Base-by-base conservation (phyloP, 495 filamentous ascomycete species). In the Xylona heveae region DNA sequence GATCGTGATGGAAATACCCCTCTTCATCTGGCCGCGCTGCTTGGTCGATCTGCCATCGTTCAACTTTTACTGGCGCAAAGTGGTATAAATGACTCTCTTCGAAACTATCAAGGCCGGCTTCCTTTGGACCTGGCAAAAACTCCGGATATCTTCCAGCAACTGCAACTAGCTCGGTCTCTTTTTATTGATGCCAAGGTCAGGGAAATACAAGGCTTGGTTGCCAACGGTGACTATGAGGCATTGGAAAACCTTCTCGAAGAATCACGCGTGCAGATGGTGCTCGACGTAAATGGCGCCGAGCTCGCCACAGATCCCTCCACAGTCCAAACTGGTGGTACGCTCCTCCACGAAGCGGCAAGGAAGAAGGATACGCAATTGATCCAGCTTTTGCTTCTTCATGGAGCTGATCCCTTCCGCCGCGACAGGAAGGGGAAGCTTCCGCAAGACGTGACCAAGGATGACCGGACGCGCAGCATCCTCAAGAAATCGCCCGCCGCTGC, bases 361-460 rank as follows among this genome's bases (percentile, higher is more conserved):
- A 77, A 72, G 41, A 81, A 64, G 47, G 84, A 97, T 44, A 71
- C 66, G 8, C 70, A 72, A 30, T 61, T 97, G 10, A 85, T 92
- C 31, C 75, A 95, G 45, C 61, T 91, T 6, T 65, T 97, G 10
- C 54, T 97, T 24, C 68, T 93, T 28, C 90, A 97, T 46, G 90
- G 88, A 2, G 88, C 88, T n/a, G 88, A 97, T 55, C 88, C 88
- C 1, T 97, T 97, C 51, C 72, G 80, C 26, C 68, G 90, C 29
- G 88, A 97, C 51, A 79, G 80, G 37, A 88, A 79, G 54, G 90
- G 88, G 5, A 94, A 91, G 49, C 62, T 97, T 17, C 83, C 88
- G 13, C 88, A 97, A 50, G 85, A 95, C 53, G 74, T 93, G 13
- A 97, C 88, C 14, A 95, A 94, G 47, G 88, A 97, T 51, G 88